Evolutionary conservation across 352 stramenopile genomes (phyloP), one percentile per base, ranked within the genome.

Genomic region (Phytophthora rubi): DNA sequence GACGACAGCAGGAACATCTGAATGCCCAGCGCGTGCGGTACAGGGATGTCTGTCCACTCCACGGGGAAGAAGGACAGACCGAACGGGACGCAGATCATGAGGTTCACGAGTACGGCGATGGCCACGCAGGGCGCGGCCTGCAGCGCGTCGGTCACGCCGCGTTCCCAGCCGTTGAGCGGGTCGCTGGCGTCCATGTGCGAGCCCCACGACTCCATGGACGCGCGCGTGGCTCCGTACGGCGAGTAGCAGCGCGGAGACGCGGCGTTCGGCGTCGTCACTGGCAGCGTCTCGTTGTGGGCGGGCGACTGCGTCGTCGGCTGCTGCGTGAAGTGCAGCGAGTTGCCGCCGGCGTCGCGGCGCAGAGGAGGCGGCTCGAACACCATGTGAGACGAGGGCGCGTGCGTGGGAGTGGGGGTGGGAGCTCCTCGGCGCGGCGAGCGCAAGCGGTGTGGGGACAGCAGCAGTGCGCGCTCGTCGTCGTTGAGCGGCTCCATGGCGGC

Each of bases 41-140:
- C 82, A 3, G 88, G 86, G 18, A 92, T 87, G 23, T 90, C 83
- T 13, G 83, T 59, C 85, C 86, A 96, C 65, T 93, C 85, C 16
- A 90, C 74, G 4, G 88, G 88, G 70, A 96, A 96, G 69, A 94
- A 96, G 70, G 86, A 92, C 16, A 94, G 75, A 4, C 86, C 88
- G 57, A 96, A 96, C 4, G 88, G 88, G 23, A 96, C 87, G 65
- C 81, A 94, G 61, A 96, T 92, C 88, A 96, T 96, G 44, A 96
- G 79, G 71, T 96, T 93, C 35, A 96, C 76, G 28, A 91, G 64
- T 51, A 90, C 84, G 30, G 85, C 88, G 58, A 96, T 94, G 32
- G 81, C 44, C 8, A 96, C 76, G 49, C 77, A 88, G 0, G 86
- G 85, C 26, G 70, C 57, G 8, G 82, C 80, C 28, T 89, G 80